These are phyloP conservation scores for Solanum chmielewskii DNA, from an alignment of 257 asterid genomes.

Conservation along the genomic window DNA sequence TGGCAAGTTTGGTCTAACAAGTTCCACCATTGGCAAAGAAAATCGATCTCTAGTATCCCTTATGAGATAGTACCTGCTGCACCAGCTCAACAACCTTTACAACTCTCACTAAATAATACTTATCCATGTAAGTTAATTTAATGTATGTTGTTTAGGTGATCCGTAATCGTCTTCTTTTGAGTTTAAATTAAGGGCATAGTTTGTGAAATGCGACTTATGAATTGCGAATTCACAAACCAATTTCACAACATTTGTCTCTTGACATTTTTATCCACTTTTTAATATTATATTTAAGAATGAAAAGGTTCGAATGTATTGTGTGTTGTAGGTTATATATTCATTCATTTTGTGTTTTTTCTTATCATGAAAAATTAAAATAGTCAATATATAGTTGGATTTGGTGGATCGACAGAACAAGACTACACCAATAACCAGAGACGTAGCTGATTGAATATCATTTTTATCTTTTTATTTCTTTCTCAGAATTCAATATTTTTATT, in stretches of 20 bases:
- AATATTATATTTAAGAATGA: background rate
- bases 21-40: background rate
- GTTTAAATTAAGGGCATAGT: background rate
- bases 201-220: background rate
- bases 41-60: background rate
- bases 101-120: background rate
- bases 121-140: background rate
- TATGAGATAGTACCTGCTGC: background rate
- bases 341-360: background rate
- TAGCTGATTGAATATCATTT: background rate
- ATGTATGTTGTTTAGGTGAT: background rate
- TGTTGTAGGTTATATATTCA: background rate
- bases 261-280: background rate
- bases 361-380: background rate
- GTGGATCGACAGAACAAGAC: background rate
- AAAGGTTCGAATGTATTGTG: background rate
- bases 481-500: background rate
- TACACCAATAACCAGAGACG: background rate
- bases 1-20: background rate
- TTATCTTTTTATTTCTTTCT: background rate
- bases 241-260: background rate
- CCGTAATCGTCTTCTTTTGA: background rate
- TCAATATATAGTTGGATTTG: background rate
- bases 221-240: background rate
- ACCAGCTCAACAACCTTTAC: background rate